A percentile compares a stretch with the other conserved stretches of the same genome.
These are phyloP conservation scores for Biscogniauxia sp. DNA, from an alignment of 2,329 filamentous ascomycete species.

Conservation along the genomic window DNA sequence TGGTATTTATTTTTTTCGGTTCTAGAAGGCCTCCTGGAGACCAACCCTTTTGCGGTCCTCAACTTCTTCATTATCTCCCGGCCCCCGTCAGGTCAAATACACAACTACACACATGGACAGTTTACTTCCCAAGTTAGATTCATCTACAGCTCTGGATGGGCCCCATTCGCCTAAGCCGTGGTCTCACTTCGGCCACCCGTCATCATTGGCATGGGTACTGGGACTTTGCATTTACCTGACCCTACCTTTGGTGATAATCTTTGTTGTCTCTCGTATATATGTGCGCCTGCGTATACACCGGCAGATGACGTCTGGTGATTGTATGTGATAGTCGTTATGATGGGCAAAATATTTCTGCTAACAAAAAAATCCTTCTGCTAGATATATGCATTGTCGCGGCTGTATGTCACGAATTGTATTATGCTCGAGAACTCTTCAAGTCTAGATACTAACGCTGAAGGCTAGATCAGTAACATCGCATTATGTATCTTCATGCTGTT, in stretches of 20 bases:
- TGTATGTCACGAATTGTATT: background rate
- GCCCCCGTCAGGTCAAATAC: too few species aligned
- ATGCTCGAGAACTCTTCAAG: background rate
- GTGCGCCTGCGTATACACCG: background rate
- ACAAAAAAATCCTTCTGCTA: background rate
- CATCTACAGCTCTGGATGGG: background rate
- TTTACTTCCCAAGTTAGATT: background rate
- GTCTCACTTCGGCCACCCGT: background rate
- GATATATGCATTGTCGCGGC: background rate
- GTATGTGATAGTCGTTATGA: background rate
- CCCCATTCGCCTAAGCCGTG: background rate
- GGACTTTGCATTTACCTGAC: background rate
- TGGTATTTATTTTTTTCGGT: too few species aligned
- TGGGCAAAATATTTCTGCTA: background rate
- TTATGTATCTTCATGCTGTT: too few species aligned
- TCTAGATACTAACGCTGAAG: background rate
- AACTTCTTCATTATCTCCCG: too few species aligned
- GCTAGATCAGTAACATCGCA: background rate
- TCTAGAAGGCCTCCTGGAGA: too few species aligned
- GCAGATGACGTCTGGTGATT: background rate
- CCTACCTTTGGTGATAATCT: background rate
- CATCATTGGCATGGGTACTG: background rate
- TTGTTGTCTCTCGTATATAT: background rate
- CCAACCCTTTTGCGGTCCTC: too few species aligned
- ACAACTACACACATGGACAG: background rate